Base-by-base conservation (phyloP, 192 early-diverging fungal genomes). In the Gorgonomyces haynaldii region DNA sequence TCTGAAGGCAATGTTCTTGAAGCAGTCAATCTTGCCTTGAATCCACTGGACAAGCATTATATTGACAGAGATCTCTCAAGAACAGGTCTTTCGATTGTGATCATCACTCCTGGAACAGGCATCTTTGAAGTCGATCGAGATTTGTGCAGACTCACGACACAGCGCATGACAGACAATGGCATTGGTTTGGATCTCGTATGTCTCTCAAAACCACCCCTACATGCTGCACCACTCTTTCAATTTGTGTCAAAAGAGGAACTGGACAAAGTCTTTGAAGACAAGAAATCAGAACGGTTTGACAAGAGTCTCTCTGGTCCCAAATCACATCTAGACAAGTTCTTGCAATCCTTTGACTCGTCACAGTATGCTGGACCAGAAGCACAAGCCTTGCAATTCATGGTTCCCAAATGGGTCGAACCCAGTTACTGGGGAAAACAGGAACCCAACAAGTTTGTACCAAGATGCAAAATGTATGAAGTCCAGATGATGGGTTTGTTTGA, bases 1-100 rank as follows among this genome's bases (percentile, higher is more conserved):
- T 81, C 74, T 47, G 89, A 94, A 53, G 95, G 95, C 20, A 96
- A 95, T 59, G 71, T 98, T 19, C 72, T 98, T 0, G 95, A 96
- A 61, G 89, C 95, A 0, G 80, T 98, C 37, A 98, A 98, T 58
- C 61, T 98, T 17, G 93, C 90, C 1, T 69, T 98, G 39, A 98
- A 96, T 66, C 86, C 88, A 10, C 85, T 94, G 60, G 85, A 91
- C 40, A 84, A 82, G 48, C 89, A 92, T 56, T 89, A 88, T 58
- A 84, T 95, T 24, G 89, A 94, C 60, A 80, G 95, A n/a, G 93
- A 96, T 66, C 60, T 96, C 21, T 62, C 84, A 37, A 69, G 91
- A 28, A 98, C 91, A 3, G 91, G 46, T 4, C 32, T 49, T 9
- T 49, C 46, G 12, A 36, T 49, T 36, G 23, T 49, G 4, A 4